phyloP scores from a whole-genome alignment of 352 stramenopile genomes.

The Globisporangium iwayamae region DNA sequence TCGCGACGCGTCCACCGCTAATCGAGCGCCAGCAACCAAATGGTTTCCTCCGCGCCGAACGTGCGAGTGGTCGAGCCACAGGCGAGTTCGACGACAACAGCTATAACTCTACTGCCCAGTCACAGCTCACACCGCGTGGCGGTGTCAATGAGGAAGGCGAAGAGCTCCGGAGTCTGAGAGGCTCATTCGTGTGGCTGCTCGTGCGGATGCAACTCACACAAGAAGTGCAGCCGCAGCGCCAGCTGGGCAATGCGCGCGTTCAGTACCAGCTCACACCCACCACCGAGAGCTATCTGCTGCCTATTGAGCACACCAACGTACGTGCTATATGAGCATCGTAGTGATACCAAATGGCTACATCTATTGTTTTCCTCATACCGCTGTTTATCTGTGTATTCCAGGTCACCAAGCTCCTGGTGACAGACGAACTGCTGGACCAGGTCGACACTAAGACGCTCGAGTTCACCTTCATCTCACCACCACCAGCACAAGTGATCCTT shows the following conservation, averaged over 20 bases:
- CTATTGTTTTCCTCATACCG: background rate
- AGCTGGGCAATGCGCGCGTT: slow-evolving; percentile 20
- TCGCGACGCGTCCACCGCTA: slow-evolving; percentile 26
- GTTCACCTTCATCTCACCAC: slow-evolving; percentile 40
- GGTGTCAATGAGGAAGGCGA: slow-evolving; percentile 7
- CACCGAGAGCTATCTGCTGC: slow-evolving; percentile 51
- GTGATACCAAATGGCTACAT: background rate
- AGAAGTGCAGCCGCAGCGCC: slow-evolving; percentile 1
- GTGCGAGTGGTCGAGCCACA: background rate
- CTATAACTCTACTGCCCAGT: slow-evolving; percentile 2
- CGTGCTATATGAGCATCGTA: background rate
- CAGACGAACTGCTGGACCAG: slow-evolving; percentile 43
- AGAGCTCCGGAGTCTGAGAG: slow-evolving; percentile 21
- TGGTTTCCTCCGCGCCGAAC: slow-evolving; percentile 37
- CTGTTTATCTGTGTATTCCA: slow-evolving; percentile 8
- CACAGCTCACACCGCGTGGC: background rate
- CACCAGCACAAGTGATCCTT: background rate
- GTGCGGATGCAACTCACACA: slow-evolving; percentile 35
- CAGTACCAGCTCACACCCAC: slow-evolving; percentile 51
- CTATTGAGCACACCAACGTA: slow-evolving; percentile 55
- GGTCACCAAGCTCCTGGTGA: slow-evolving; percentile 53
- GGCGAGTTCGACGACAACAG: slow-evolving; percentile 13
- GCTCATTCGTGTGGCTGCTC: slow-evolving; percentile 44
- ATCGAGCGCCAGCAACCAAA: slow-evolving; percentile 31
- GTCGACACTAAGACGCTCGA: slow-evolving; percentile 34